phyloP scores from a whole-genome alignment of 2,329 filamentous ascomycete genomes.

The Sporothrix pallida region DNA sequence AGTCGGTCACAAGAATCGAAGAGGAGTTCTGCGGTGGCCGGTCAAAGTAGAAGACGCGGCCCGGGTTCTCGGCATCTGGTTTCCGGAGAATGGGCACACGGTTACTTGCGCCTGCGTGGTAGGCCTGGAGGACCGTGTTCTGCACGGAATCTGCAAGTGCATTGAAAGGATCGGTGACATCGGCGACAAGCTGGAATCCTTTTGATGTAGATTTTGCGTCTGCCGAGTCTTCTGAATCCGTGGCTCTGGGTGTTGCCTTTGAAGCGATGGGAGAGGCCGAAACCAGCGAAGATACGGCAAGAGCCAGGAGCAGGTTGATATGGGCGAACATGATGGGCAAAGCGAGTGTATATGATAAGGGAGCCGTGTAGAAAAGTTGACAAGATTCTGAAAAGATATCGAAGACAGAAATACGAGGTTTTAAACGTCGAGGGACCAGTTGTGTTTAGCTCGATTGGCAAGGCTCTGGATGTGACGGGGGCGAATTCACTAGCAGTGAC shows the following conservation, averaged over 20 bases:
- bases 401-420: background rate
- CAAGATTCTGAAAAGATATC: background rate
- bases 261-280: constrained; percentile 15
- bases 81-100: constrained; percentile 48
- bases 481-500: constrained; percentile 8
- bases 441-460: background rate
- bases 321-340: constrained; percentile 9
- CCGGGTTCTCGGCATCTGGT: constrained; percentile 35
- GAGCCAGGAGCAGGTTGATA: background rate
- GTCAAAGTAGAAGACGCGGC: constrained; percentile 57
- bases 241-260: background rate
- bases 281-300: background rate
- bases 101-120: constrained; percentile 52
- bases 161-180: constrained; percentile 24
- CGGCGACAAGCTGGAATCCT: constrained; percentile 34
- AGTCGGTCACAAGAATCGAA: constrained; percentile 50
- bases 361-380: background rate
- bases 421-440: background rate
- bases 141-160: background rate
- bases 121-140: constrained; percentile 34
- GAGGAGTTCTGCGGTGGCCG: constrained; percentile 44
- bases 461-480: background rate
- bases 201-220: background rate
- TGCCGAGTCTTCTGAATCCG: background rate
- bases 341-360: background rate